Evolutionary conservation across 768 basidiomycete species (phyloP).

Genomic region (Daedalea quercina): DNA sequence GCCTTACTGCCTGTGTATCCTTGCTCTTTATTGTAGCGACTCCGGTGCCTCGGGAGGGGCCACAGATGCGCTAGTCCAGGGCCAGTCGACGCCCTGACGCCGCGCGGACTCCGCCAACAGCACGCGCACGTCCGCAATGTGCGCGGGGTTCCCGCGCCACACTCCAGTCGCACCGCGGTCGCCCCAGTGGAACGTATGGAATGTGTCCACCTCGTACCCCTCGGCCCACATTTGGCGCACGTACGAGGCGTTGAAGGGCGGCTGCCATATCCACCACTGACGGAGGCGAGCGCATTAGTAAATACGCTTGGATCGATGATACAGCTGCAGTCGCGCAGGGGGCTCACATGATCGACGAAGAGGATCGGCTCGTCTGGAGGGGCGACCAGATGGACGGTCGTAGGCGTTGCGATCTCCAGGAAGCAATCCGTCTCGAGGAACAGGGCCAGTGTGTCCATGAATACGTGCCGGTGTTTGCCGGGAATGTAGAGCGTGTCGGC

Average conservation of each 20-base stretch:
- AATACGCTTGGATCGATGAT: too few relatives aligned
- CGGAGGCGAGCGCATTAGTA: not conserved
- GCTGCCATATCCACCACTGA: constrained; percentile 43
- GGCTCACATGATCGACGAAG: constrained; percentile 40
- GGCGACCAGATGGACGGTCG: constrained; percentile 35
- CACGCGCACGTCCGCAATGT: constrained; percentile 30
- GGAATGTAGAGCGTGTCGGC: constrained; percentile 45
- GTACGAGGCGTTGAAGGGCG: constrained; percentile 39
- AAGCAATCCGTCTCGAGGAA: constrained; percentile 45
- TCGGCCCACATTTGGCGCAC: constrained; percentile 39
- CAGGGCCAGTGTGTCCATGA: constrained; percentile 35
- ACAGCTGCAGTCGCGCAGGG: too few relatives aligned
- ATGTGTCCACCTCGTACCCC: constrained; percentile 44
- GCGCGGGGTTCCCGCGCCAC: constrained; percentile 29
- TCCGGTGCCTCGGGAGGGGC: not conserved
- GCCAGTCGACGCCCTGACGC: constrained; percentile 24
- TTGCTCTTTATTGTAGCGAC: too few relatives aligned
- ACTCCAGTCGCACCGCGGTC: constrained; percentile 27
- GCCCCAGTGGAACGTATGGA: constrained; percentile 47
- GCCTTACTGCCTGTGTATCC: too few relatives aligned
- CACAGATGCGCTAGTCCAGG: not conserved
- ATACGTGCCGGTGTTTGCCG: constrained; percentile 29
- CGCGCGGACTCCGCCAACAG: constrained; percentile 33
- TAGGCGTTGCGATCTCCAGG: constrained; percentile 43
- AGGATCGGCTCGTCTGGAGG: constrained; percentile 34